Evolutionary conservation across 2,329 filamentous ascomycete species (phyloP).

Genomic region (Ceratocystiopsis sp.): DNA sequence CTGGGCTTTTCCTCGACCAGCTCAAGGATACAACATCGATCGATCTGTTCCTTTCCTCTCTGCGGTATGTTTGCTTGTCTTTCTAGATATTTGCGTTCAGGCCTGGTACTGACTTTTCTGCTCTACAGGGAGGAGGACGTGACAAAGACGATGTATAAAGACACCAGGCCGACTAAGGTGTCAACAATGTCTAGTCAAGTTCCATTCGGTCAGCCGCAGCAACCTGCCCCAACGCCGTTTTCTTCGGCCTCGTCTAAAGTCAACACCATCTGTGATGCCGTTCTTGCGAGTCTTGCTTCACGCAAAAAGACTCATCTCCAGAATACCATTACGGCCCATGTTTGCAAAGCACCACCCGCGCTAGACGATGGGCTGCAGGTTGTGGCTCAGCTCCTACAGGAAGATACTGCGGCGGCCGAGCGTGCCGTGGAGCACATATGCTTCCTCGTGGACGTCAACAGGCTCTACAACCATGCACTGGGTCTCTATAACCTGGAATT

Average conservation of each 20-base stretch:
- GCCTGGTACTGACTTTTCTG: not conserved
- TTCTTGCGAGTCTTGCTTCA: slow-evolving; percentile 49
- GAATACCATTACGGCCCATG: slow-evolving; percentile 85
- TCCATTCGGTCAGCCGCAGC: not conserved
- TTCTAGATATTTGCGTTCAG: too few species aligned
- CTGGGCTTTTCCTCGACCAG: slow-evolving; percentile 67
- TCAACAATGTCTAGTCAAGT: not conserved
- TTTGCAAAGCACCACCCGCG: slow-evolving; percentile 84
- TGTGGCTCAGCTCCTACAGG: slow-evolving; percentile 55
- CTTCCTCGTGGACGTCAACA: slow-evolving; percentile 87
- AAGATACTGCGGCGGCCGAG: slow-evolving; percentile 58
- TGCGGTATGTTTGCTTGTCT: slow-evolving; percentile 40
- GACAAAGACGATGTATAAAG: slow-evolving; percentile 79
- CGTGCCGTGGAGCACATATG: slow-evolving; percentile 91
- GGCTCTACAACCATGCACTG: slow-evolving; percentile 76
- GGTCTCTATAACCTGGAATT: slow-evolving; percentile 86
- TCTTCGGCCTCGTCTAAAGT: slow-evolving; percentile 41
- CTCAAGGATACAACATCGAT: slow-evolving; percentile 67
- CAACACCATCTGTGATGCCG: slow-evolving; percentile 75
- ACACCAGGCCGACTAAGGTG: slow-evolving; percentile 44
- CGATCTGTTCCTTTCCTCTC: slow-evolving; percentile 77
- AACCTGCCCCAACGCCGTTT: not conserved
- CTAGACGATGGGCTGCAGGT: slow-evolving; percentile 69
- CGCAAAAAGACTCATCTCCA: slow-evolving; percentile 54
- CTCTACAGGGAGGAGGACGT: slow-evolving; percentile 65